Percentiles rank a stretch among this genome's conserved stretches.
Evolutionary conservation across 805 yeast species (phyloP).

Genomic region (Clavispora carvajalis): DNA sequence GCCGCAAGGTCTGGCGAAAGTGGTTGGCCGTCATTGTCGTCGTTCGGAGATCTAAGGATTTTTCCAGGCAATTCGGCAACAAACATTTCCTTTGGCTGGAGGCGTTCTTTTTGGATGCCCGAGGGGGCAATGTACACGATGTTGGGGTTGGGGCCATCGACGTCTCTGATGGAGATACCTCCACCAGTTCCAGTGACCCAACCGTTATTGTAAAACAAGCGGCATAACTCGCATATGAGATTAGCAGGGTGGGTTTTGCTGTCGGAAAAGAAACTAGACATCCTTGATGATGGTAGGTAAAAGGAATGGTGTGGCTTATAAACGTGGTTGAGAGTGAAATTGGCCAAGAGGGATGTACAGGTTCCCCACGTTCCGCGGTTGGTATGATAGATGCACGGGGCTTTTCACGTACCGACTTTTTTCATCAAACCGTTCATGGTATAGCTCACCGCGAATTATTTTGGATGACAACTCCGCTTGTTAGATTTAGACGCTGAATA

Average conservation of each 20-base stretch:
- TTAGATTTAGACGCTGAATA: too few relatives aligned
- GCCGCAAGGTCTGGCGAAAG: conserved; percentile 31
- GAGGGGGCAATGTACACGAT: conserved; percentile 80
- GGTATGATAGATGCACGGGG: too few relatives aligned
- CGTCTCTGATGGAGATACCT: conserved; percentile 71
- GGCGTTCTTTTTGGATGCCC: conserved; percentile 92
- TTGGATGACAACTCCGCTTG: too few relatives aligned
- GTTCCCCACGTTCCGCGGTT: neutral
- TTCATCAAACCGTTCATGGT: too few relatives aligned
- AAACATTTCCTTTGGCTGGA: conserved; percentile 77
- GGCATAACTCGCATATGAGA: conserved; percentile 76
- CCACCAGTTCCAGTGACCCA: conserved; percentile 98
- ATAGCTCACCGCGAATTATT: too few relatives aligned
- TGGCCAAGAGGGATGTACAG: neutral
- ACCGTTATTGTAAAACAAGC: conserved; percentile 67
- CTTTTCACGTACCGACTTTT: too few relatives aligned
- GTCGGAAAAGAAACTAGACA: conserved; percentile 6
- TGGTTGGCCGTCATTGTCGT: conserved; percentile 14
- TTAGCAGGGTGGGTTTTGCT: conserved; percentile 75
- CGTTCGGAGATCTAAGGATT: conserved; percentile 56
- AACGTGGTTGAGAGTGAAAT: neutral
- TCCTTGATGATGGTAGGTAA: neutral
- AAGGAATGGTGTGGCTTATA: neutral
- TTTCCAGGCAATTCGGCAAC: conserved; percentile 56
- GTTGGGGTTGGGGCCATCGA: conserved; percentile 38